Evolutionary conservation across 179 eudicot species (phyloP), one percentile per base, ranked within the genome.

Genomic region (Silene noctiflora): DNA sequence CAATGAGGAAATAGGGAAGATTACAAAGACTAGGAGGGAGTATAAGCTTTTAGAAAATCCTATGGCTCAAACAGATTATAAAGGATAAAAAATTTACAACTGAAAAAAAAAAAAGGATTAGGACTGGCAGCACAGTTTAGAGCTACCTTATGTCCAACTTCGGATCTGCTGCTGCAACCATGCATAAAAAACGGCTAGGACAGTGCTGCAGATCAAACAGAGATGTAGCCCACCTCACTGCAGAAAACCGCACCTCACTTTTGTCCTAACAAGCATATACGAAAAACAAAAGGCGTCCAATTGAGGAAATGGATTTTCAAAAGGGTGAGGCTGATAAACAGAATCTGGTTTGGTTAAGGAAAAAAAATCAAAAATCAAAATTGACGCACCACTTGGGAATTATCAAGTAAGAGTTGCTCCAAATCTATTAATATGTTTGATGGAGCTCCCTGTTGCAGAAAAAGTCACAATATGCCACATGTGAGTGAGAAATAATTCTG

Each of bases 181-280:
- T 92, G 75, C 98, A 94, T 76, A 94, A 84, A 88, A 82, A 92
- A 48, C 97, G 88, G 82, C 98, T 94, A 60, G 98, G 95, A 77
- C 96, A 92, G 79, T 94, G 96, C 71, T 86, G 89, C 82, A 86
- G 75, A 80, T 88, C 93, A 84, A 92, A 94, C 83, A 94, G 81
- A 72, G 91, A 85, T 62, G 94, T 90, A 13, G 98, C 94, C 98
- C 98, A 94, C 83, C 98, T 89, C 85, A 94, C 88, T 75, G 96
- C 97, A 84, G 91, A 94, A 83, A 94, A 94, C 70, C 98, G 97
- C 61, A 92, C 96, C 87, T 92, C 98, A 74, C 92, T 80, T 82
- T 89, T 91, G 83, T 92, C 97, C 98, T 94, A 53, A 76, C 21
- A 42, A 74, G 33, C 59, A 74, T 77, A 51, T 72, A 63, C 77